Conservation (phyloP, 257 asterid genomes). For the Anisodus tanguticus region DNA sequence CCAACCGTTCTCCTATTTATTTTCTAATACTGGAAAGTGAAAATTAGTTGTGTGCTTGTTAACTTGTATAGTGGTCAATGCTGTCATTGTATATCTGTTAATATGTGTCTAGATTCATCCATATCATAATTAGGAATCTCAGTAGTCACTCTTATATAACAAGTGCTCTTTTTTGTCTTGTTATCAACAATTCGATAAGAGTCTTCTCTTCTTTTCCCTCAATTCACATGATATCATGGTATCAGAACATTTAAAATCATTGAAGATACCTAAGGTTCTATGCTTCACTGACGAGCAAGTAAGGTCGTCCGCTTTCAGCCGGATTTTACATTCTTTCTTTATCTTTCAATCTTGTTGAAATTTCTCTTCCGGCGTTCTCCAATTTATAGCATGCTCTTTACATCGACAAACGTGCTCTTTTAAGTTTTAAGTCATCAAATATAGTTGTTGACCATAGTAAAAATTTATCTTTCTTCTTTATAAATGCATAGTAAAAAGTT, state of each 20-base stretch:
- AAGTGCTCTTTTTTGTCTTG: background rate
- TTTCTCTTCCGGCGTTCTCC: conserved; percentile 7
- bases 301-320: background rate
- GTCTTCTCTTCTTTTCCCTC: background rate
- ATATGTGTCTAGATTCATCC: background rate
- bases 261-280: conserved; percentile 5
- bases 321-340: background rate
- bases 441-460: background rate
- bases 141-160: background rate
- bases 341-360: background rate
- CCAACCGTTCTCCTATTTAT: background rate
- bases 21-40: background rate
- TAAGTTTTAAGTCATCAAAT: too few relatives aligned
- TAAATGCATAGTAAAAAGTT: too few relatives aligned
- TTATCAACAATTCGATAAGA: background rate
- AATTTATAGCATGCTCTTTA: background rate
- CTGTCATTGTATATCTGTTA: background rate
- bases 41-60: background rate
- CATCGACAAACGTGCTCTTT: background rate
- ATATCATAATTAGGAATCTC: background rate
- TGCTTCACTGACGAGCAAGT: conserved; percentile 10
- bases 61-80: background rate
- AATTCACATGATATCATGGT: background rate
- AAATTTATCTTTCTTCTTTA: too few relatives aligned
- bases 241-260: background rate